Base-by-base conservation (phyloP, 805 yeast species). In the Debaryomyces maramus region DNA sequence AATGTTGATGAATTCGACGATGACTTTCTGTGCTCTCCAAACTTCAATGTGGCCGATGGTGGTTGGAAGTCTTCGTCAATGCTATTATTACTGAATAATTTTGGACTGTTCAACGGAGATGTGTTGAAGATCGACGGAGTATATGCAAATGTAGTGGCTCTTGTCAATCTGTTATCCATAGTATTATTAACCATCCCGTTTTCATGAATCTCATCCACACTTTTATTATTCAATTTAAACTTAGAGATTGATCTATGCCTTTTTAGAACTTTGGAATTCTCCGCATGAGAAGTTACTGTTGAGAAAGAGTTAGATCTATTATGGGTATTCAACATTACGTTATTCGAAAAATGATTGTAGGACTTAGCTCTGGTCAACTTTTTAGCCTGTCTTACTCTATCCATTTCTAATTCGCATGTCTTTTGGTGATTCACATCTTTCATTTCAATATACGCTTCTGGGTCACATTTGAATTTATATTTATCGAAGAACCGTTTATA, bases 361-460 rank as follows among this genome's bases (percentile, higher is more conserved):
- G 70, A 63, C 45, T 65, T 67, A 28, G 70, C 69, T 31, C 70
- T 57, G 10, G 65, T 58, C 36, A 70, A 67, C 50, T 63, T 74
- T 50, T 56, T 65, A 49, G 55, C 75, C 51, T 52, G 73, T 60
- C 59, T 53, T 41, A 62, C 74, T 65, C 56, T 74, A 58, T 49
- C 69, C 71, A 55, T 63, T 59, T 61, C 75, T 56, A 52, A 60
- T 68, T 58, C 78, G 64, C 88, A 66, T 26, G 56, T 45, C 34
- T 54, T 53, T 44, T 54, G 56, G 45, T 58, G 58, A 38, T 61
- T 63, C 27, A 47, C 48, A 48, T 69, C 70, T 36, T 83, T 81
- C 99, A 91, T 91, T 51, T 83, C 91, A 36, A 90, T 80, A 53
- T 93, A 93, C 39, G 78, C 80, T 50, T 79, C 85, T 2, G 96